Conservation (phyloP, 768 basidiomycete genomes). For the Lentinus tigrinus region DNA sequence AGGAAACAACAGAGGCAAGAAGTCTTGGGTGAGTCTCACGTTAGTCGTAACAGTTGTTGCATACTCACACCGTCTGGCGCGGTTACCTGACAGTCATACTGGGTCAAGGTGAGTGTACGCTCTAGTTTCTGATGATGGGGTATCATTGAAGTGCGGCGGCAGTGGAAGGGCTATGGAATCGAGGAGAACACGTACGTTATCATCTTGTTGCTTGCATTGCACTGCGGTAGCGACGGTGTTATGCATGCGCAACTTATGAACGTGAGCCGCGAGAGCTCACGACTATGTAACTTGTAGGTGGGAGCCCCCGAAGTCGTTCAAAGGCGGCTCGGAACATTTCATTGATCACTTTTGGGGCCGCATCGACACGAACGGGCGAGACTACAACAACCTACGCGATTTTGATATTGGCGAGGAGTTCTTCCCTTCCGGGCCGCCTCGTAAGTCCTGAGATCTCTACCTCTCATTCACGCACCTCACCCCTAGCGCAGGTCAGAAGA, state of each 20-base stretch:
- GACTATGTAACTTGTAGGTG: slow-evolving; percentile 40
- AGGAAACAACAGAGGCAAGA: slow-evolving; percentile 13
- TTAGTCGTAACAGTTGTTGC: too few relatives aligned
- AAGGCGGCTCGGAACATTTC: slow-evolving; percentile 53
- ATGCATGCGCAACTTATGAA: too few relatives aligned
- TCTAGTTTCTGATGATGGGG: not conserved
- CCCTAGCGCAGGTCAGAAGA: slow-evolving; percentile 3
- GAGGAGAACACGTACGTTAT: slow-evolving; percentile 26
- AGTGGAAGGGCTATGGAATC: slow-evolving; percentile 24
- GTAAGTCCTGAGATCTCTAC: slow-evolving; percentile 31
- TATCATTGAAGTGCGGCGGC: not conserved
- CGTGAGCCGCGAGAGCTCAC: not conserved
- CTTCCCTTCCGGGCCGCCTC: slow-evolving; percentile 56
- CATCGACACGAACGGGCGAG: slow-evolving; percentile 39
- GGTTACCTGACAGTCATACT: slow-evolving; percentile 20
- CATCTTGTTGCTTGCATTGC: not conserved
- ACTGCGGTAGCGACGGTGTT: too few relatives aligned
- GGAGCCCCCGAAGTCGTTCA: slow-evolving; percentile 66
- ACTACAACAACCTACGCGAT: slow-evolving; percentile 43
- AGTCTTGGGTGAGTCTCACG: slow-evolving; percentile 24
- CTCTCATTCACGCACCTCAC: not conserved
- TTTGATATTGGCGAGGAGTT: slow-evolving; percentile 59
- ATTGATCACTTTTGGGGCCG: slow-evolving; percentile 38
- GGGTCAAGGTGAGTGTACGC: slow-evolving; percentile 19
- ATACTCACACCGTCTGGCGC: too few relatives aligned